Evolutionary conservation across 2,329 filamentous ascomycete genomes (phyloP).

Genomic region (Monilinia fructigena): DNA sequence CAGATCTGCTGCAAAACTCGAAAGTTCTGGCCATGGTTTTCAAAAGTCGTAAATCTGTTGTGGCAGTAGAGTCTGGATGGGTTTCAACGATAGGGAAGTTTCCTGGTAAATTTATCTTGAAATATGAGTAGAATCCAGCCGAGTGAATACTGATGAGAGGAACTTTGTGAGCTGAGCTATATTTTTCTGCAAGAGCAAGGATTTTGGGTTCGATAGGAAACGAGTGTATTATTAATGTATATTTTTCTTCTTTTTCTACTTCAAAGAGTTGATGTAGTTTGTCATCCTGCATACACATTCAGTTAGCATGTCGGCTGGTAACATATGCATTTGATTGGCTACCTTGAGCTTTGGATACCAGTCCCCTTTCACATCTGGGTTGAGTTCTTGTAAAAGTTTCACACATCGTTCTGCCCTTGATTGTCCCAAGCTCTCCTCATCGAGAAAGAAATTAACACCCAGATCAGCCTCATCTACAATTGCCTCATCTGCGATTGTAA

Average conservation of each 20-base stretch:
- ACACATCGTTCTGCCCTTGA: constrained; percentile 76
- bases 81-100: constrained; percentile 93
- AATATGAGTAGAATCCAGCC: constrained; percentile 88
- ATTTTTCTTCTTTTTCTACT: constrained; percentile 42
- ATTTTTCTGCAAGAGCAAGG: constrained; percentile 50
- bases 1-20: constrained; percentile 63
- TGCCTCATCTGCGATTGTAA: constrained; percentile 83
- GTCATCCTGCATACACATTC: not conserved
- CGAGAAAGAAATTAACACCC: constrained; percentile 95
- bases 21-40: constrained; percentile 82
- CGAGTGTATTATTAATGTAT: constrained; percentile 61
- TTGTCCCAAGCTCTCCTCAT: constrained; percentile 72
- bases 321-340: constrained; percentile 5
- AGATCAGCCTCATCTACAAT: constrained; percentile 78
- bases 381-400: constrained; percentile 78
- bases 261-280: constrained; percentile 34
- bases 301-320: not conserved
- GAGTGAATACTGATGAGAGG: constrained; percentile 83
- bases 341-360: constrained; percentile 57
- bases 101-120: constrained; percentile 74
- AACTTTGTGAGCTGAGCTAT: constrained; percentile 57
- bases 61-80: constrained; percentile 84
- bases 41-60: constrained; percentile 79
- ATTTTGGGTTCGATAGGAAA: constrained; percentile 56
- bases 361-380: constrained; percentile 83